A percentile compares a stretch with the other conserved stretches of the same genome.
These are phyloP conservation scores for Neoboletus subvelutipes DNA, from an alignment of 768 basidiomycete genomes.

Conservation along the genomic window DNA sequence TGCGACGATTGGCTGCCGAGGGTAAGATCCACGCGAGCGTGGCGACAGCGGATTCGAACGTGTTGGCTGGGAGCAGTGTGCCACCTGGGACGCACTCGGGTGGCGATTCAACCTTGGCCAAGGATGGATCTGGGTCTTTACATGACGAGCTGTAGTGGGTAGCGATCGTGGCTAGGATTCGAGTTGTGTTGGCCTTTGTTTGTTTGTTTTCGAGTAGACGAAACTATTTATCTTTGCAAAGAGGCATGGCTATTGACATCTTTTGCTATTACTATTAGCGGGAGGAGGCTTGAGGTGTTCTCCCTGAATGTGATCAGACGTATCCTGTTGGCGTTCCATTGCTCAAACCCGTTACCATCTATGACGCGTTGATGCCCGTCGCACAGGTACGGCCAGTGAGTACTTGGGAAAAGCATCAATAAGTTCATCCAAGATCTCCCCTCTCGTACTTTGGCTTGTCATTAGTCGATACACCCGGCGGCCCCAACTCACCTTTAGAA, in stretches of 20 bases:
- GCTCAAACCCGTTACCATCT: too few relatives aligned
- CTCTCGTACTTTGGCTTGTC: too few relatives aligned
- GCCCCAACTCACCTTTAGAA: too few relatives aligned
- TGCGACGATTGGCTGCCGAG: constrained; percentile 64
- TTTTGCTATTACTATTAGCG: background rate
- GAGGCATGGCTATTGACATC: background rate
- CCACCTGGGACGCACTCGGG: constrained; percentile 1
- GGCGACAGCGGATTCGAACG: constrained; percentile 67
- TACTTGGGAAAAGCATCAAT: too few relatives aligned
- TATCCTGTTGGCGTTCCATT: background rate
- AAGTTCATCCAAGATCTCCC: too few relatives aligned
- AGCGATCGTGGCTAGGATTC: background rate
- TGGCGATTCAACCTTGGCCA: background rate
- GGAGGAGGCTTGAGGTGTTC: background rate
- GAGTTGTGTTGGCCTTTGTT: background rate
- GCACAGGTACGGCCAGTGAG: too few relatives aligned
- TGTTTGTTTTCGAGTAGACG: background rate
- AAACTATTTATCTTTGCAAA: background rate
- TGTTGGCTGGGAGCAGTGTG: constrained; percentile 54
- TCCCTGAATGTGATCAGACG: background rate
- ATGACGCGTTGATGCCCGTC: too few relatives aligned
- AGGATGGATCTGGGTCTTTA: background rate
- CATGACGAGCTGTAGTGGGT: constrained; percentile 24
- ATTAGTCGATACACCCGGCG: too few relatives aligned
- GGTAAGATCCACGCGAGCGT: constrained; percentile 69